Conservation (phyloP, 108 stramenopile genomes). For the Fistulifera pelliculosa region DNA sequence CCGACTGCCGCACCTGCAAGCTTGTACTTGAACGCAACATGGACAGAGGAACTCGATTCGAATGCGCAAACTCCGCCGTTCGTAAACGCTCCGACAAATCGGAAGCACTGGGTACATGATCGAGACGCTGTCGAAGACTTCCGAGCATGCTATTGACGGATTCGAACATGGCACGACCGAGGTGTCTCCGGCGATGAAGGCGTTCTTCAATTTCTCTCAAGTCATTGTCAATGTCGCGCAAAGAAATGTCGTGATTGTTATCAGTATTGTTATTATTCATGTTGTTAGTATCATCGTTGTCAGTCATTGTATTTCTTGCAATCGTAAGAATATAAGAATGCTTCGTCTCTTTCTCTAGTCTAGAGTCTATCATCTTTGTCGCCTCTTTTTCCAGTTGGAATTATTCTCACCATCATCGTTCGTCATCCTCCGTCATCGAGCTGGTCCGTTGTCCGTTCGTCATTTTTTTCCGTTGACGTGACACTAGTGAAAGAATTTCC, state of each 20-base stretch:
- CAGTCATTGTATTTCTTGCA: background rate
- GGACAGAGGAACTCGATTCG: constrained; percentile 37
- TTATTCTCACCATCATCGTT: background rate
- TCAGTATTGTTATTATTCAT: background rate
- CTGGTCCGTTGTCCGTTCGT: background rate
- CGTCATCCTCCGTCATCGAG: background rate
- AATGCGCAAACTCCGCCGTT: constrained; percentile 46
- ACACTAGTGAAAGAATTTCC: too few relatives aligned
- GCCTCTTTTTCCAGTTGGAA: too few relatives aligned
- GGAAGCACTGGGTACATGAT: constrained; percentile 1
- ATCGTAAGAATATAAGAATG: too few relatives aligned
- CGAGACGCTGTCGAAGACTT: constrained; percentile 30
- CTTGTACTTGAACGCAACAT: constrained; percentile 18
- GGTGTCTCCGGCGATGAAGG: too few relatives aligned
- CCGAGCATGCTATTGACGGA: constrained; percentile 41
- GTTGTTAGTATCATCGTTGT: background rate
- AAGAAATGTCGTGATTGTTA: background rate
- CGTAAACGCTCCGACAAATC: constrained; percentile 39
- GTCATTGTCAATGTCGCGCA: background rate
- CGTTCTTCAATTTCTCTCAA: background rate
- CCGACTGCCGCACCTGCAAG: constrained; percentile 6
- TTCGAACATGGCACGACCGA: constrained; percentile 44
- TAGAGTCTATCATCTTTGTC: too few relatives aligned
- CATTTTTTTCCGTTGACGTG: too few relatives aligned
- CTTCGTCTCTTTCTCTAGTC: too few relatives aligned